Conservation (phyloP, 495 filamentous ascomycete species). For the Aspergillus funiculosus region DNA sequence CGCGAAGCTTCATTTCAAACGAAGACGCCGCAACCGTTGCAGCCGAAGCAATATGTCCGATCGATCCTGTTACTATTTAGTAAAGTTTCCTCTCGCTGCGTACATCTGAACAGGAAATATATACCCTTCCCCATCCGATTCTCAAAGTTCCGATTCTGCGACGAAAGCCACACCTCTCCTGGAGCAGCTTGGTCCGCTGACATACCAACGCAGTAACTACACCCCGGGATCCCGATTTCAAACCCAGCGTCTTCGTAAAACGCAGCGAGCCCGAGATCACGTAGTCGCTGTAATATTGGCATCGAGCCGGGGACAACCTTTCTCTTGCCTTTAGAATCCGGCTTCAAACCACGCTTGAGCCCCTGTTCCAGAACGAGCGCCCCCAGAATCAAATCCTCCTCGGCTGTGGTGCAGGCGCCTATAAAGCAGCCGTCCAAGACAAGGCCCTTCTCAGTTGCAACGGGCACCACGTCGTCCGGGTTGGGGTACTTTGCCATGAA, state of each 20-base stretch:
- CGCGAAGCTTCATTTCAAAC: constrained; percentile 34
- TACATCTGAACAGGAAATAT: background rate
- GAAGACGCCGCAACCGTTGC: constrained; percentile 39
- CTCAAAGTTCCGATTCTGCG: constrained; percentile 44
- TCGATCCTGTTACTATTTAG: constrained; percentile 25
- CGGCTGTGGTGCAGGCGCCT: constrained; percentile 45
- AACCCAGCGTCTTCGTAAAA: constrained; percentile 40
- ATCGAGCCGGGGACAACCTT: constrained; percentile 38
- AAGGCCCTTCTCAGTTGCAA: constrained; percentile 24
- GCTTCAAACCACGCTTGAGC: constrained; percentile 26
- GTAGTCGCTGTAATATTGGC: constrained; percentile 33
- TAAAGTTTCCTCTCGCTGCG: too few species aligned
- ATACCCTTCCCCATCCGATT: constrained; percentile 46
- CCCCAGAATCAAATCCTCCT: constrained; percentile 42
- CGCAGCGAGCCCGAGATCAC: constrained; percentile 28
- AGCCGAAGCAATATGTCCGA: constrained; percentile 38
- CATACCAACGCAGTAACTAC: constrained; percentile 46
- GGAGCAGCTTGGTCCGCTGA: constrained; percentile 34
- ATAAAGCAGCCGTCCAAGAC: constrained; percentile 44
- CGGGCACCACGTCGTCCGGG: constrained; percentile 45
- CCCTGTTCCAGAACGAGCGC: constrained; percentile 36
- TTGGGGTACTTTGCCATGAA: constrained; percentile 37
- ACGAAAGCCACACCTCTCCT: constrained; percentile 43
- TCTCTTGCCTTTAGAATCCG: constrained; percentile 27
- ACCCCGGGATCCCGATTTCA: constrained; percentile 37